These are phyloP conservation scores for Psilocybe sp. DNA, from an alignment of 768 basidiomycete genomes.

Conservation along the genomic window DNA sequence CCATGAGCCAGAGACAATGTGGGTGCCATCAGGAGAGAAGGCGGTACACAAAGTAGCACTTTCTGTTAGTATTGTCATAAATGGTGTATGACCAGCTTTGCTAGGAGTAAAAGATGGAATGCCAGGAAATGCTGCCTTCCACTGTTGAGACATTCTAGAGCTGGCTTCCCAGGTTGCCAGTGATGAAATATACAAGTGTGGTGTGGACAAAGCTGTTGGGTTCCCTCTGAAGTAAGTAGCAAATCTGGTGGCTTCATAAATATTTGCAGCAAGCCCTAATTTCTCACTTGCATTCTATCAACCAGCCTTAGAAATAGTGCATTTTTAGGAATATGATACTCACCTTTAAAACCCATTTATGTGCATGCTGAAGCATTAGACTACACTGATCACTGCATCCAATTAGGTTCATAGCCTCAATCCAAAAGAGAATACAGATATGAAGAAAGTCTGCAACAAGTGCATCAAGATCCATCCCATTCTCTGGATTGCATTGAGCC, in stretches of 20 bases:
- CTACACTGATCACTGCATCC: conserved; percentile 7
- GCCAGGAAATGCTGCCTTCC: conserved; percentile 9
- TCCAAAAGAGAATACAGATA: conserved; percentile 22
- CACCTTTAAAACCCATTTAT: conserved; percentile 7
- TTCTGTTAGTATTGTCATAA: too few species aligned
- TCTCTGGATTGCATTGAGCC: too few species aligned
- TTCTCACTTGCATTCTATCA: background rate
- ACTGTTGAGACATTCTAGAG: background rate
- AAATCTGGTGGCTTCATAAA: conserved; percentile 17
- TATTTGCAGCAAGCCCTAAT: background rate
- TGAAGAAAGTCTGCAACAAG: conserved; percentile 13
- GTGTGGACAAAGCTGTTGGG: conserved; percentile 13
- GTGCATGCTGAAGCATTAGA: conserved; percentile 14
- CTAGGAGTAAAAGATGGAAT: conserved; percentile 6
- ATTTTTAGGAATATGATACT: background rate
- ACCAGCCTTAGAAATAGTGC: background rate
- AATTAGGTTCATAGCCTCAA: conserved; percentile 26
- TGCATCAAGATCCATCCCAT: too few species aligned
- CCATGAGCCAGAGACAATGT: too few species aligned
- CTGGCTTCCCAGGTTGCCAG: conserved; percentile 17
- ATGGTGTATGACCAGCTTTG: too few species aligned
- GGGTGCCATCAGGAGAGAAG: too few species aligned
- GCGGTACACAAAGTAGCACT: too few species aligned
- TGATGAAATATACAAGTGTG: conserved; percentile 17
- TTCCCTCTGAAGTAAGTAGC: conserved; percentile 15